Evolutionary conservation across 805 yeast species (phyloP).

Genomic region (Candida coquimbonensis): DNA sequence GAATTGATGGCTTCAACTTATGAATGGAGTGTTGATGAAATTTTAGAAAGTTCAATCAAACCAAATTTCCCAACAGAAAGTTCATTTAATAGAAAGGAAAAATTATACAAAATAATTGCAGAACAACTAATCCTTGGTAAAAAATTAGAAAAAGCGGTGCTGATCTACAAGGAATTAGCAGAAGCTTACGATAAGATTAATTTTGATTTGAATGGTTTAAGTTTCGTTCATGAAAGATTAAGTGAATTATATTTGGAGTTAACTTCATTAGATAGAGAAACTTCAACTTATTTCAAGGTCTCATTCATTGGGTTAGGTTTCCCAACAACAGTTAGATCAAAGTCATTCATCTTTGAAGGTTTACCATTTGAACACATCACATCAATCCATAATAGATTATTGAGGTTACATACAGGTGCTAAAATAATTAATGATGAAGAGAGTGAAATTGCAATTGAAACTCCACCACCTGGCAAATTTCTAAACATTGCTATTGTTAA

Average conservation of each 20-base stretch:
- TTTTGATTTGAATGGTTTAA: slow-evolving; percentile 69
- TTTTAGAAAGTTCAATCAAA: slow-evolving; percentile 47
- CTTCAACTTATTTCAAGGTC: slow-evolving; percentile 74
- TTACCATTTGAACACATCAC: slow-evolving; percentile 82
- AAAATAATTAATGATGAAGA: slow-evolving; percentile 54
- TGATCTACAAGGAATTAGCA: slow-evolving; percentile 67
- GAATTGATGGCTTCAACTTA: slow-evolving; percentile 73
- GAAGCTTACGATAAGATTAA: slow-evolving; percentile 67
- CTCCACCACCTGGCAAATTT: slow-evolving; percentile 62
- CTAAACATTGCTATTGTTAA: slow-evolving; percentile 66
- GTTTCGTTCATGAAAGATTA: slow-evolving; percentile 61
- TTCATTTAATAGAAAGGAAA: slow-evolving; percentile 74
- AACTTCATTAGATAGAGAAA: slow-evolving; percentile 61
- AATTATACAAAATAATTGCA: slow-evolving; percentile 63
- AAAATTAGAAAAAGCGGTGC: slow-evolving; percentile 74
- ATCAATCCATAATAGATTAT: slow-evolving; percentile 69
- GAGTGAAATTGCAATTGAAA: slow-evolving; percentile 41
- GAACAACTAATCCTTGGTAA: slow-evolving; percentile 61
- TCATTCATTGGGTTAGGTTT: slow-evolving; percentile 80
- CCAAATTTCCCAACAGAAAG: slow-evolving; percentile 78
- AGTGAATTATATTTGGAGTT: slow-evolving; percentile 61
- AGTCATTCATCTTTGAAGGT: slow-evolving; percentile 79
- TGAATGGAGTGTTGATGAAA: slow-evolving; percentile 58
- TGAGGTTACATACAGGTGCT: slow-evolving; percentile 76
- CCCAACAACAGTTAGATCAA: slow-evolving; percentile 68